Evolutionary conservation across 2,329 filamentous ascomycete genomes (phyloP).

Genomic region (Xylaria sp.): DNA sequence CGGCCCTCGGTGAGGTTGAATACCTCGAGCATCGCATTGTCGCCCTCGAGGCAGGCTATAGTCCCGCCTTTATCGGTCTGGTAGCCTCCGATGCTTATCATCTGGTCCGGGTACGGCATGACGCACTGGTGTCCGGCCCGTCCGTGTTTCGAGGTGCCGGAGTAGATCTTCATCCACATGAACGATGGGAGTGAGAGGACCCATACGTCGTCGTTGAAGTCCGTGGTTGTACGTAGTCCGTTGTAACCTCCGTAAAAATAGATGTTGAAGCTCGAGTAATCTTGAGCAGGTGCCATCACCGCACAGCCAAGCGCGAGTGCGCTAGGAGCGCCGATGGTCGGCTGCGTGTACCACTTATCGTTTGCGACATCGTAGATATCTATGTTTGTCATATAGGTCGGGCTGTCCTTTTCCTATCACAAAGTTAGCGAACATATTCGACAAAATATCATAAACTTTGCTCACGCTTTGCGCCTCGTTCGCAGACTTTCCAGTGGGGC

Average conservation of each 20-base stretch:
- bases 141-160: slow-evolving; percentile 51
- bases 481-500: slow-evolving; percentile 28
- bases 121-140: slow-evolving; percentile 77
- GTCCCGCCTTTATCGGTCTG: slow-evolving; percentile 35
- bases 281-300: slow-evolving; percentile 70
- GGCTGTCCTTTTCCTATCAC: slow-evolving; percentile 62
- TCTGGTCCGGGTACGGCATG: slow-evolving; percentile 75
- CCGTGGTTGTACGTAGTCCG: slow-evolving; percentile 44
- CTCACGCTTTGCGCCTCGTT: slow-evolving; percentile 46
- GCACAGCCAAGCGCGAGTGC: slow-evolving; percentile 70
- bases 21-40: slow-evolving; percentile 56
- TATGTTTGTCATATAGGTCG: slow-evolving; percentile 70
- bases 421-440: slow-evolving; percentile 24
- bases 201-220: slow-evolving; percentile 72
- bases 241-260: slow-evolving; percentile 83
- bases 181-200: slow-evolving; percentile 79
- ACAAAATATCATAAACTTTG: background rate
- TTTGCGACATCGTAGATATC: slow-evolving; percentile 77
- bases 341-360: slow-evolving; percentile 69
- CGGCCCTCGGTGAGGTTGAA: slow-evolving; percentile 72
- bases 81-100: slow-evolving; percentile 76
- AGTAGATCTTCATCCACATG: slow-evolving; percentile 66
- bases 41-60: slow-evolving; percentile 50
- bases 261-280: slow-evolving; percentile 76
- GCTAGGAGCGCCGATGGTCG: slow-evolving; percentile 60